Evolutionary conservation across 805 yeast species (phyloP), one percentile per base, ranked within the genome.

Genomic region (Naumovozyma dairenensis): DNA sequence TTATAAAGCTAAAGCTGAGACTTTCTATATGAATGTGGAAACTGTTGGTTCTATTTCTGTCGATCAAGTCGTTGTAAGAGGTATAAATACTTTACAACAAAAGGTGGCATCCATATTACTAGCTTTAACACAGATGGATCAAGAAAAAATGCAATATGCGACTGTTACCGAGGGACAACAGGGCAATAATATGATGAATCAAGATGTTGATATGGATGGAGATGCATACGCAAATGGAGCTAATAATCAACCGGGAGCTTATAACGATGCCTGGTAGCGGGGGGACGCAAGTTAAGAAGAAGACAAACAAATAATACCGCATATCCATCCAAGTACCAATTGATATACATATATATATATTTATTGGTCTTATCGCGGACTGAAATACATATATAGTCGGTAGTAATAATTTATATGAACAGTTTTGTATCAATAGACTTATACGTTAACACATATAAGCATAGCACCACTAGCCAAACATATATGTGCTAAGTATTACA

Each of bases 1-100:
- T 57, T 85, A 77, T 56, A 69, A 64, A 28, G 95, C 96, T 5
- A 72, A 71, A 50, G 94, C 98, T 3, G 65, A 72, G 29, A 77
- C 75, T 44, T 92, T 78, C 49, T 92, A 92, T 59, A 63, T 89
- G 53, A 89, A 83, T 45, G 82, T 93, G 7, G 99, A 92, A 60
- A 83, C 96, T 1, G 81, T 87, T 10, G 98, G 98, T 3, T 75
- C 79, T 32, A 72, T 92, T 39, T 74, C 82, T 35, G 93, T 96
- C 1, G 82, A 86, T 51, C 94, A 84, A 46, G 96, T 92, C 19
- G 84, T 92, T 16, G 62, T 77, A 33, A 76, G 87, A 49, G 87
- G 95, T 31, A 77, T 93, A 45, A 77, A 73, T 34, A 86, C 86
- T 21, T 63, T 92, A 48, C 95, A 86, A 57, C 77, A 78, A 61